Conservation (phyloP, 495 filamentous ascomycete genomes). For the Penicillium goetzii region DNA sequence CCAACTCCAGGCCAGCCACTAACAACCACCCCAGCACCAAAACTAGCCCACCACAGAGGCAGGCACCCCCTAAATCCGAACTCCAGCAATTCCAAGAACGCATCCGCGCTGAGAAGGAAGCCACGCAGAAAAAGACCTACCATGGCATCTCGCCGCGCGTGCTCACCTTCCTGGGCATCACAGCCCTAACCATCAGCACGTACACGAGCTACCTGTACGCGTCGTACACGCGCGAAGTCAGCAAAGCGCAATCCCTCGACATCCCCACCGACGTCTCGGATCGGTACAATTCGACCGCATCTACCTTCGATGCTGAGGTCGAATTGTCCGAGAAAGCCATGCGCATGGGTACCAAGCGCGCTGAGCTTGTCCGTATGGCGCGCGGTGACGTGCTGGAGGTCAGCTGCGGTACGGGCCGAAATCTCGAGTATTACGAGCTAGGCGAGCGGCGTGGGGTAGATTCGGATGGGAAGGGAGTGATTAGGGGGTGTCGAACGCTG, state of each 20-base stretch:
- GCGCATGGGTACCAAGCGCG: constrained; percentile 65
- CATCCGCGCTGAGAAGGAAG: constrained; percentile 10
- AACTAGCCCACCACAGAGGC: constrained; percentile 14
- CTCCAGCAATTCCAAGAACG: constrained; percentile 19
- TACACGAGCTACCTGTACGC: constrained; percentile 59
- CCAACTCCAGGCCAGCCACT: neutral
- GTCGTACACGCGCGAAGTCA: constrained; percentile 47
- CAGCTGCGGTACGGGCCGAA: constrained; percentile 89
- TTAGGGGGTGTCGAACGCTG: constrained; percentile 50
- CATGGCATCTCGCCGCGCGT: constrained; percentile 39
- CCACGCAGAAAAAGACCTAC: constrained; percentile 14
- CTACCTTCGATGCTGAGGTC: constrained; percentile 65
- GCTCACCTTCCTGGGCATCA: constrained; percentile 49
- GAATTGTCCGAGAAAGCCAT: constrained; percentile 66
- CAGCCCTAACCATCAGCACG: constrained; percentile 49
- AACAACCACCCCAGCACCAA: constrained; percentile 9
- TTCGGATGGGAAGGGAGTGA: constrained; percentile 49
- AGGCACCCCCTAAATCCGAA: constrained; percentile 13
- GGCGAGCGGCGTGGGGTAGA: constrained; percentile 70
- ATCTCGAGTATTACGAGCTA: constrained; percentile 72
- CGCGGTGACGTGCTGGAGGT: constrained; percentile 86
- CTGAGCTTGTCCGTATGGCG: constrained; percentile 61
- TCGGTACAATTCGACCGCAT: constrained; percentile 60
- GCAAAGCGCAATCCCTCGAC: constrained; percentile 38
- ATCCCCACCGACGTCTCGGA: constrained; percentile 57